Percentiles rank a stretch among this genome's conserved stretches.
Conservation (phyloP, 306 rosid species). For the barrel medic (Medicago truncatula) region MtrunA17r5.0-ANR NC_053046.1:42047001-42047500, state of each 20-base stretch:
- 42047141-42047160: too few relatives aligned
- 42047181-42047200: not conserved
- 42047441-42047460: conserved; percentile 4
- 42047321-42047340: conserved; percentile 91
- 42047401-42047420: conserved; percentile 92
- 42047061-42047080: too few relatives aligned
- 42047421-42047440: conserved; percentile 12
- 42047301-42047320: conserved; percentile 95
- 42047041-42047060: too few relatives aligned
- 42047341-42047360: conserved; percentile 90
- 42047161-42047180: too few relatives aligned
- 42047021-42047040: too few relatives aligned
- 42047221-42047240: conserved; percentile 15
- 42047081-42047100: too few relatives aligned
- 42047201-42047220: not conserved
- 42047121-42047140: too few relatives aligned
- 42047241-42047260: conserved; percentile 91
- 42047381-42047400: conserved; percentile 82
- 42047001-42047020: too few relatives aligned
- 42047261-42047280: conserved; percentile 84
- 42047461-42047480: not conserved
- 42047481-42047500: conserved; percentile 9
- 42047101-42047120: too few relatives aligned
- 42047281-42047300: conserved; percentile 77
- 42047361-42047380: conserved; percentile 75